These are phyloP conservation scores for Trichophyton equinum DNA, from an alignment of 2,329 filamentous ascomycete genomes.

Conservation along the genomic window DNA sequence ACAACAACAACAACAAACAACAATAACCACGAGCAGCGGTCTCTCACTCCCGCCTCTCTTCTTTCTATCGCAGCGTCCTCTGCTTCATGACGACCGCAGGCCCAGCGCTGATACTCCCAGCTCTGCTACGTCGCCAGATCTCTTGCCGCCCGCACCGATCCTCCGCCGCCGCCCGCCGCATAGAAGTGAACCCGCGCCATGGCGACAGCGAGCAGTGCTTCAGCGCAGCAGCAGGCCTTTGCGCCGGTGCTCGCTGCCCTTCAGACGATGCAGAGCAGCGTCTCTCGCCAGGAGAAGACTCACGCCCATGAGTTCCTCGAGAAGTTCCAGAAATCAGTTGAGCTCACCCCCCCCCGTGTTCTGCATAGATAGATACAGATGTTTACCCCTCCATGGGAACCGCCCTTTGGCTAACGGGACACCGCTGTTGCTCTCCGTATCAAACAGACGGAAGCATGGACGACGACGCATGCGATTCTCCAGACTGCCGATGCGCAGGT, in stretches of 20 bases:
- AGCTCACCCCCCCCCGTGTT: background rate
- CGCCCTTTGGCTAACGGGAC: too few relatives aligned
- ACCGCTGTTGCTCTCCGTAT: background rate
- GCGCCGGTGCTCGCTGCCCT: slow-evolving; percentile 78
- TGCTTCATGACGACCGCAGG: background rate
- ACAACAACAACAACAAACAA: background rate
- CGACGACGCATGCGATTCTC: slow-evolving; percentile 70
- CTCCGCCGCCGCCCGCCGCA: background rate
- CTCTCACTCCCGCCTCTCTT: background rate
- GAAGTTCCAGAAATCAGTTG: slow-evolving; percentile 92
- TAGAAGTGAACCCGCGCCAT: slow-evolving; percentile 35
- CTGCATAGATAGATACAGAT: background rate
- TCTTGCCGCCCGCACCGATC: background rate
- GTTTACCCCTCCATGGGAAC: slow-evolving; percentile 1
- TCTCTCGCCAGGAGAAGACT: slow-evolving; percentile 69
- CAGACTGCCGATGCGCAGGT: slow-evolving; percentile 62
- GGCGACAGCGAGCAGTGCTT: slow-evolving; percentile 52
- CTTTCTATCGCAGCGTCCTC: background rate
- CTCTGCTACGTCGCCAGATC: background rate
- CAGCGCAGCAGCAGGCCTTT: slow-evolving; percentile 56
- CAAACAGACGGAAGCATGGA: slow-evolving; percentile 74
- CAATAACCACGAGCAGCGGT: background rate
- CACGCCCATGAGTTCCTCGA: slow-evolving; percentile 85
- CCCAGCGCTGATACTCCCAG: background rate
- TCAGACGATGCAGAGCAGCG: slow-evolving; percentile 77